Base-by-base conservation (phyloP, 352 stramenopile genomes). In the Pythium dissotocum region DNA sequence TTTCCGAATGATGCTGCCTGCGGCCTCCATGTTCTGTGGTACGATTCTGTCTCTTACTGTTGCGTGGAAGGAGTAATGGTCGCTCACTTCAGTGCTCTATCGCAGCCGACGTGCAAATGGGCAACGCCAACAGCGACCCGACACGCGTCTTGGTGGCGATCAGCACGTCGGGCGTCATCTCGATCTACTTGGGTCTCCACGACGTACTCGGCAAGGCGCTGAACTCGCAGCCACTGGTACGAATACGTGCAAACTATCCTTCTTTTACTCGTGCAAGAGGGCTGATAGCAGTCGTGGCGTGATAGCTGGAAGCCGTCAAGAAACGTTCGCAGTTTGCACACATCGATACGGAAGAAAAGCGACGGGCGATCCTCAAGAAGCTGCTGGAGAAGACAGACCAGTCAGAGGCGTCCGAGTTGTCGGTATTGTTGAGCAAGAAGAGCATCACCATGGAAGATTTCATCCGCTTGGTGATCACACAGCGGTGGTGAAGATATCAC, bases 21-120 rank as follows among this genome's bases (percentile, higher is more conserved):
- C 72, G 4, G 76, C 76, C 8, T 82, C 69, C 7, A 89, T 92
- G 75, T 89, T 92, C 61, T 89, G 79, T 58, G 77, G 86, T 92
- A 81, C 36, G 75, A 67, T 4, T 14, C 7, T 61, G 1, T 30
- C 28, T 3, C 28, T 30, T 30, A 30, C 28, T 30, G 28, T 30
- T 30, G 28, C 28, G 28, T 30, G 28, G 28, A 30, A 30, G 28
- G 28, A 30, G 28, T 30, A 1, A 1, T 30, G 28, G 28, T 30
- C 28, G 28, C 38, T n/a, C 44, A 56, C 3, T 44, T 2, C 18
- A 13, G 35, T 40, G 18, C 55, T 55, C 49, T 21, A 54, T 54
- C 24, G 10, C 26, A 63, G 57, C 53, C 30, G 51, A 67, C 38
- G 9, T 58, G 63, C 61, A 32, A 55, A 56, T 32, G 51, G n/a